Conservation (phyloP, 495 filamentous ascomycete species). For the Apodospora peruviana region DNA sequence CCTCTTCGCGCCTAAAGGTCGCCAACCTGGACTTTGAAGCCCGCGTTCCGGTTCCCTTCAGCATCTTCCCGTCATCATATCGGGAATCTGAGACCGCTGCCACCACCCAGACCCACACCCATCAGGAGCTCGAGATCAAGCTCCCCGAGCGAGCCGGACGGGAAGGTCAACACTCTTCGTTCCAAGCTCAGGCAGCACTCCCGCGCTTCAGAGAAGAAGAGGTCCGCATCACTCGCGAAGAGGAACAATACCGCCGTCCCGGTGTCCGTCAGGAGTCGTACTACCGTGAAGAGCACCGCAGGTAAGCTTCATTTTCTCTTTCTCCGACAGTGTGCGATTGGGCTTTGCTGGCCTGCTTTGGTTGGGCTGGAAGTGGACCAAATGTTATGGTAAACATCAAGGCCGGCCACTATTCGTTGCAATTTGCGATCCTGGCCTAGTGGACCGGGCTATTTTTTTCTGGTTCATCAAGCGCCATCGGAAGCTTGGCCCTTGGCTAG, state of each 20-base stretch:
- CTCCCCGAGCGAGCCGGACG: constrained; percentile 80
- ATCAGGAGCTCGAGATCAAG: constrained; percentile 83
- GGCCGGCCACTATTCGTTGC: too few relatives aligned
- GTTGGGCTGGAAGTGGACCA: too few relatives aligned
- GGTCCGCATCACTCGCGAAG: constrained; percentile 65
- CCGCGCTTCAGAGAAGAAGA: constrained; percentile 75
- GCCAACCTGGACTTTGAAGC: constrained; percentile 99
- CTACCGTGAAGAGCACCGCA: constrained; percentile 47
- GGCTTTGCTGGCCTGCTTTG: too few relatives aligned
- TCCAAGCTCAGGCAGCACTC: constrained; percentile 54
- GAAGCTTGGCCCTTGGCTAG: too few relatives aligned
- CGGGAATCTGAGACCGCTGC: constrained; percentile 80
- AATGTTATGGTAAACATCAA: too few relatives aligned
- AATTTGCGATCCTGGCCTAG: too few relatives aligned
- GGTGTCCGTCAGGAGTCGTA: constrained; percentile 40
- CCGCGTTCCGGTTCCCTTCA: constrained; percentile 97
- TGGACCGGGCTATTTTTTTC: too few relatives aligned
- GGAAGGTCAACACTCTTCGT: constrained; percentile 78
- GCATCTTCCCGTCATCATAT: constrained; percentile 99
- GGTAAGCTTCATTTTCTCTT: constrained; percentile 24
- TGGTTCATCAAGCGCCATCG: too few relatives aligned
- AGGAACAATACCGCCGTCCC: constrained; percentile 62
- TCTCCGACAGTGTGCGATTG: background rate
- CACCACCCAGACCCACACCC: constrained; percentile 61
- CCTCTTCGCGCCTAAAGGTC: constrained; percentile 64